Evolutionary conservation across 2,329 filamentous ascomycete genomes (phyloP).

Genomic region (Metarhizium anisopliae): DNA sequence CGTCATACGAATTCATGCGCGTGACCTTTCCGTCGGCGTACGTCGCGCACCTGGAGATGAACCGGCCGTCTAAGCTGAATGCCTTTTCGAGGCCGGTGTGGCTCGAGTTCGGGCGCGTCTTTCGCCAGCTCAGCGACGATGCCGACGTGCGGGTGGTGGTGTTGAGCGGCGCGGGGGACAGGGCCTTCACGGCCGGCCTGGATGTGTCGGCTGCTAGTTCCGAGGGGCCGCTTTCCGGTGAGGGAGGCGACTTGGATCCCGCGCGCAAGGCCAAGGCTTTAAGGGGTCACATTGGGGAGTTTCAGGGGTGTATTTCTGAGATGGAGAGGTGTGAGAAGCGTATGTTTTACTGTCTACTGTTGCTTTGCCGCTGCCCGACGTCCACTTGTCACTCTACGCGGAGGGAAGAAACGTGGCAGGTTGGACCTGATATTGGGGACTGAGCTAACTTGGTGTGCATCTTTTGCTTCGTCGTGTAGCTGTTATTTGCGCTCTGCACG

Average conservation of each 20-base stretch:
- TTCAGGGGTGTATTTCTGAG: conserved; percentile 68
- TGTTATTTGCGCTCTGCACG: conserved; percentile 75
- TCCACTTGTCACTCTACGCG: background rate
- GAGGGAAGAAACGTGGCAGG: conserved; percentile 20
- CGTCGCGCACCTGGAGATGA: conserved; percentile 89
- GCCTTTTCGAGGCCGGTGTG: conserved; percentile 81
- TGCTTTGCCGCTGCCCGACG: background rate
- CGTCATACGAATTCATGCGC: conserved; percentile 59
- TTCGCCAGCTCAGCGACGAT: conserved; percentile 63
- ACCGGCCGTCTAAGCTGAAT: conserved; percentile 79
- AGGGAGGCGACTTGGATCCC: conserved; percentile 36
- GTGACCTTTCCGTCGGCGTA: conserved; percentile 62
- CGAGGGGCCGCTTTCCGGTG: conserved; percentile 33
- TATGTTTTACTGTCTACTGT: conserved; percentile 17
- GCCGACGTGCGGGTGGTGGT: conserved; percentile 67
- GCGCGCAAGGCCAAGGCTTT: conserved; percentile 55
- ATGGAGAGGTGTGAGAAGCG: conserved; percentile 86
- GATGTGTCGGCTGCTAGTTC: conserved; percentile 66
- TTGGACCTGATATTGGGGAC: background rate
- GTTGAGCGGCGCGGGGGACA: conserved; percentile 71
- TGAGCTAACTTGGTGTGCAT: background rate
- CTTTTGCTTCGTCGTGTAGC: conserved; percentile 33
- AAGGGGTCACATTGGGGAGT: conserved; percentile 63
- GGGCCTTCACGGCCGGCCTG: conserved; percentile 78
- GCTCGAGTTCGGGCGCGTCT: conserved; percentile 67